Percentiles rank a stretch among this genome's conserved stretches.
These are phyloP conservation scores for Psilocybe tampanensis DNA, from an alignment of 768 basidiomycete genomes.

Conservation along the genomic window DNA sequence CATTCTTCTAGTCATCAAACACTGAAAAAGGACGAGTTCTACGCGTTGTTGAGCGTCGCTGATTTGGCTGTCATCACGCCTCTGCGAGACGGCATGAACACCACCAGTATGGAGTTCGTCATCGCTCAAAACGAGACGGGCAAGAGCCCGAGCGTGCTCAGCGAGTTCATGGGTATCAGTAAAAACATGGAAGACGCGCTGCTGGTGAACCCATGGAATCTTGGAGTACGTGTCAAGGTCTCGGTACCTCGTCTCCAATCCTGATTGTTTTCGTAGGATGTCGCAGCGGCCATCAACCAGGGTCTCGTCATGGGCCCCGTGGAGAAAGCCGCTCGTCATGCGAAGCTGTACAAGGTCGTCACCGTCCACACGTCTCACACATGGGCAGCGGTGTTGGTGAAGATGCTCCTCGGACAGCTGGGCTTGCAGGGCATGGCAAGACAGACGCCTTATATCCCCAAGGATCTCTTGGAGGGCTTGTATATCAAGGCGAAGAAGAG, in stretches of 20 bases:
- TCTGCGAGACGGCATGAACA: constrained; percentile 98
- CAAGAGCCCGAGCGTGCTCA: constrained; percentile 85
- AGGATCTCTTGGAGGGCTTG: constrained; percentile 52
- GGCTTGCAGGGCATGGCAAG: constrained; percentile 78
- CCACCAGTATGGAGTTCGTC: constrained; percentile 97
- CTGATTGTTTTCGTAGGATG: constrained; percentile 53
- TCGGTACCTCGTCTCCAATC: too few relatives aligned
- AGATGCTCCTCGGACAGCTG: constrained; percentile 85
- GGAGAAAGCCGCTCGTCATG: constrained; percentile 79
- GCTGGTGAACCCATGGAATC: constrained; percentile 93
- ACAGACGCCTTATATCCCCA: constrained; percentile 83
- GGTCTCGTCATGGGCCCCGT: constrained; percentile 79
- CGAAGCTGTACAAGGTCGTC: constrained; percentile 79
- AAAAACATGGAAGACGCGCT: constrained; percentile 89
- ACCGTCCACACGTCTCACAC: constrained; percentile 93
- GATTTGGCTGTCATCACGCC: constrained; percentile 96
- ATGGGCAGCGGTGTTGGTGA: constrained; percentile 90
- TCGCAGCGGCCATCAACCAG: constrained; percentile 87
- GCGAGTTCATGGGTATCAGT: constrained; percentile 98
- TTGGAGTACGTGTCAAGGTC: constrained; percentile 63
- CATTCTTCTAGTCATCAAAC: constrained; percentile 82
- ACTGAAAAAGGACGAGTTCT: constrained; percentile 97
- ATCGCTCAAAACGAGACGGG: constrained; percentile 89
- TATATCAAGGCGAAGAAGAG: constrained; percentile 82
- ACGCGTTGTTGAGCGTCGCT: constrained; percentile 89